These are phyloP conservation scores for Tetraselmis striata DNA, from an alignment of 139 green algal genomes.

Conservation along the genomic window DNA sequence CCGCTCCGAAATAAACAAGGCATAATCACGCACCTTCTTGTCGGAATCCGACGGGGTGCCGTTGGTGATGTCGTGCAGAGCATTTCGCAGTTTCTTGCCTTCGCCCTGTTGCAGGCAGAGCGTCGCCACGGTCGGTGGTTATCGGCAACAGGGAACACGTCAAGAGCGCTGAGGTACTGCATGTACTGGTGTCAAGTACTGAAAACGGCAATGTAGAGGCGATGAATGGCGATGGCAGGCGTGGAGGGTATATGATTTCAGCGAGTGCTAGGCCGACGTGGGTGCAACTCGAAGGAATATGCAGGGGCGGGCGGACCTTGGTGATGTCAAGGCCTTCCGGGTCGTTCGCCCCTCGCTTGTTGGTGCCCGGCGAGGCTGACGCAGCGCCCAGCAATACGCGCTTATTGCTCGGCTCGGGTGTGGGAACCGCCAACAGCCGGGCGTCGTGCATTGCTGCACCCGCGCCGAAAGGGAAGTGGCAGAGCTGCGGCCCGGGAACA, in stretches of 20 bases:
- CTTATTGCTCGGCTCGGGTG: not conserved
- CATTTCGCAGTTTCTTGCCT: not conserved
- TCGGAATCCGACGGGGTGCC: not conserved
- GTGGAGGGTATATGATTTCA: not conserved
- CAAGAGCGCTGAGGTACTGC: not conserved
- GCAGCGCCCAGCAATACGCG: not conserved
- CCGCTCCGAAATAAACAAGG: not conserved
- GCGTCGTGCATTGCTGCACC: not conserved
- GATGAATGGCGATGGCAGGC: not conserved
- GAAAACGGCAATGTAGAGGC: not conserved
- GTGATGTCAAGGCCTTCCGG: not conserved
- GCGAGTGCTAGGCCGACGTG: too few relatives aligned
- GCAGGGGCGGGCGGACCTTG: too few relatives aligned
- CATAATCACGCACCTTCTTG: not conserved
- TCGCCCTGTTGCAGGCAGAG: not conserved
- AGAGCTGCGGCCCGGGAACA: too few relatives aligned
- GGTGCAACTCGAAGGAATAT: too few relatives aligned
- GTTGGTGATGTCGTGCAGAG: not conserved
- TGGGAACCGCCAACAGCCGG: not conserved
- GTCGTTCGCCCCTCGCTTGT: not conserved
- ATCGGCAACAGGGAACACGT: not conserved
- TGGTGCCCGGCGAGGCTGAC: not conserved
- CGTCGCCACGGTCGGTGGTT: not conserved
- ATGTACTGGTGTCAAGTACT: not conserved
- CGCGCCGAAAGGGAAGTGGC: too few relatives aligned